Evolutionary conservation across 1,284 basidiomycete species (phyloP).

Genomic region (Peniophora sp.): DNA sequence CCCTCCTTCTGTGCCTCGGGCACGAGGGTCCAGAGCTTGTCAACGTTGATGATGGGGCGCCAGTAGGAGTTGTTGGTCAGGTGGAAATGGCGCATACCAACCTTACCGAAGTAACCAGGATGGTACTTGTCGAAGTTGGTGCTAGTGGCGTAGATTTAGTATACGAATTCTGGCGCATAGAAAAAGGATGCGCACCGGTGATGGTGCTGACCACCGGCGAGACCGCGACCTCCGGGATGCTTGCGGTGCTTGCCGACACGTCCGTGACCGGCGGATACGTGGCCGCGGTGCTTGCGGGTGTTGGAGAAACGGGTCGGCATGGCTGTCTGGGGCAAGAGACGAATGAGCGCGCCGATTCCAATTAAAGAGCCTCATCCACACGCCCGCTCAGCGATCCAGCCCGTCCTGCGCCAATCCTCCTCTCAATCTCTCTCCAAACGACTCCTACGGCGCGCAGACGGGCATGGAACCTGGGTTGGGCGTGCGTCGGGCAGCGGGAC

Average conservation of each 20-base stretch:
- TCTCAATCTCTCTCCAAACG: slow-evolving; percentile 11
- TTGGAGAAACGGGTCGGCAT: slow-evolving; percentile 96
- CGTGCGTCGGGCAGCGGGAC: no score
- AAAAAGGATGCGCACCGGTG: slow-evolving; percentile 66
- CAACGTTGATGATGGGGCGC: slow-evolving; percentile 95
- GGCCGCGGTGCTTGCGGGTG: slow-evolving; percentile 97
- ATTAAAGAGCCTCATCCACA: slow-evolving; percentile 10
- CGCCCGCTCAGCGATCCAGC: slow-evolving; percentile 14
- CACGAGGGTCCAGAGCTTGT: slow-evolving; percentile 84
- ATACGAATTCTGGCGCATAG: neutral
- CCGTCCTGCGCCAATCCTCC: slow-evolving; percentile 38
- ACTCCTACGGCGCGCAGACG: neutral
- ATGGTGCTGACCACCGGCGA: slow-evolving; percentile 99
- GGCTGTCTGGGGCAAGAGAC: slow-evolving; percentile 8
- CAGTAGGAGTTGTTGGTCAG: slow-evolving; percentile 86
- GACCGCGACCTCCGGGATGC: slow-evolving; percentile 99
- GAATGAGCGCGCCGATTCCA: no score
- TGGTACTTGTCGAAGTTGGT: slow-evolving; percentile 94
- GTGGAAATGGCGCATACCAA: slow-evolving; percentile 99
- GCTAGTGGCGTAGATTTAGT: slow-evolving; percentile 25
- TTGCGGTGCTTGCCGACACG: slow-evolving; percentile 99
- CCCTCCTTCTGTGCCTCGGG: slow-evolving; percentile 73
- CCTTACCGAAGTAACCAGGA: slow-evolving; percentile 99
- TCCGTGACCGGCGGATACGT: slow-evolving; percentile 98
- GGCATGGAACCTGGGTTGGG: neutral